Conservation (phyloP, 164 flowering plant genomes). For the Chimonanthus praecox region DNA sequence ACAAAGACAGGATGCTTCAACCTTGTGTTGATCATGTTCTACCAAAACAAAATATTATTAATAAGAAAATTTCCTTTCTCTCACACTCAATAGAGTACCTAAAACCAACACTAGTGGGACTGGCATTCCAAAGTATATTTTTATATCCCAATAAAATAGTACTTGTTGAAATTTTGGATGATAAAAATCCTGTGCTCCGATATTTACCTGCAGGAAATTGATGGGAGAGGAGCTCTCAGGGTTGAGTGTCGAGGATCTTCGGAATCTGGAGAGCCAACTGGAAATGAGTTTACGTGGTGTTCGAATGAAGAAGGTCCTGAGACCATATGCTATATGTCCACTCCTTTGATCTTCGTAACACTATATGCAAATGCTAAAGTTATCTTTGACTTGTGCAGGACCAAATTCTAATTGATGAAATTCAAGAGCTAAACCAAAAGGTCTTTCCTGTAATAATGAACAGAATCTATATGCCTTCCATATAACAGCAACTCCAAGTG, state of each 20-base stretch:
- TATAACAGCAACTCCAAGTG: background rate
- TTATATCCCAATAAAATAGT: background rate
- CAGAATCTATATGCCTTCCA: background rate
- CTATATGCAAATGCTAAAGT: conserved; percentile 7
- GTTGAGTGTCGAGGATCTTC: conserved; percentile 63
- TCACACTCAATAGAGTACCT: too few species aligned
- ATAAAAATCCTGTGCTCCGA: background rate
- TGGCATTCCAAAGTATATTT: too few species aligned
- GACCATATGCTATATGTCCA: background rate
- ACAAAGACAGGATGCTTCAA: background rate
- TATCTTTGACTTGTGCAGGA: conserved; percentile 43
- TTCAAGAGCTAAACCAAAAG: conserved; percentile 74
- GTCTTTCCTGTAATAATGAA: conserved; percentile 27
- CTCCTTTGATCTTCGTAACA: background rate
- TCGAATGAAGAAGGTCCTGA: conserved; percentile 69
- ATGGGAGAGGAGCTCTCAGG: conserved; percentile 88
- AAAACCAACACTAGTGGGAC: too few species aligned
- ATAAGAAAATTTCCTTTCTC: too few species aligned
- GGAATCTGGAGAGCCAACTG: conserved; percentile 71
- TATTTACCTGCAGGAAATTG: conserved; percentile 55
- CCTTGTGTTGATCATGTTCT: background rate
- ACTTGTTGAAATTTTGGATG: background rate
- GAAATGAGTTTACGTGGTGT: conserved; percentile 76
- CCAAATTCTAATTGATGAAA: conserved; percentile 61
- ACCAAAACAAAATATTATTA: background rate